phyloP scores from a whole-genome alignment of 352 stramenopile genomes.

The Pythium chondricola region DNA sequence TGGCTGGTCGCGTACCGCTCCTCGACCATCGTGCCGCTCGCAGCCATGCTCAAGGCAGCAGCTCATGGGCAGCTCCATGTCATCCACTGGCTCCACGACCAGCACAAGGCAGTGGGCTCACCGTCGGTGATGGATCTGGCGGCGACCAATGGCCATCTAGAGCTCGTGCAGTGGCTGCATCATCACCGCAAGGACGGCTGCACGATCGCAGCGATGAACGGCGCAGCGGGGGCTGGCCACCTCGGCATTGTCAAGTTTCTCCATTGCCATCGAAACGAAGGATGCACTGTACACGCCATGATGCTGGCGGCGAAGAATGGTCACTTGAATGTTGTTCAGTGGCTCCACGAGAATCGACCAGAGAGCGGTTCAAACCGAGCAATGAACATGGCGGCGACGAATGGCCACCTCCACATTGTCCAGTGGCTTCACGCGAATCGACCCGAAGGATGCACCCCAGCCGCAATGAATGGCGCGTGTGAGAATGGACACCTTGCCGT shows the following conservation, averaged over 20 bases:
- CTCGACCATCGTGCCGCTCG: not conserved
- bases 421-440: constrained; percentile 41
- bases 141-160: constrained; percentile 44
- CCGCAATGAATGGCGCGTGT: constrained; percentile 40
- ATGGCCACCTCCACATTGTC: constrained; percentile 38
- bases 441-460: constrained; percentile 29
- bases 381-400: constrained; percentile 33
- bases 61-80: not conserved
- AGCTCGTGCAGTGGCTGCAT: constrained; percentile 46
- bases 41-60: not conserved
- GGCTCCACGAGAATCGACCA: constrained; percentile 30
- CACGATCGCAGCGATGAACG: constrained; percentile 41
- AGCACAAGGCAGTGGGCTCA: not conserved
- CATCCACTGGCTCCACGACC: not conserved
- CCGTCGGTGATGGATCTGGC: constrained; percentile 18
- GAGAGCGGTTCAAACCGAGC: constrained; percentile 35
- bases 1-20: not conserved
- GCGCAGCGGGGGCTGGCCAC: constrained; percentile 35
- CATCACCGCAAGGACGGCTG: constrained; percentile 29
- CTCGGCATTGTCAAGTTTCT: constrained; percentile 53
- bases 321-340: constrained; percentile 36
- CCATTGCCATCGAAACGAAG: constrained; percentile 31
- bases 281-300: constrained; percentile 43
- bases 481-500: constrained; percentile 43
- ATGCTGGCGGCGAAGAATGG: constrained; percentile 49